Evolutionary conservation across 2,329 filamentous ascomycete genomes (phyloP).

Genomic region (Ascochyta koolunga): DNA sequence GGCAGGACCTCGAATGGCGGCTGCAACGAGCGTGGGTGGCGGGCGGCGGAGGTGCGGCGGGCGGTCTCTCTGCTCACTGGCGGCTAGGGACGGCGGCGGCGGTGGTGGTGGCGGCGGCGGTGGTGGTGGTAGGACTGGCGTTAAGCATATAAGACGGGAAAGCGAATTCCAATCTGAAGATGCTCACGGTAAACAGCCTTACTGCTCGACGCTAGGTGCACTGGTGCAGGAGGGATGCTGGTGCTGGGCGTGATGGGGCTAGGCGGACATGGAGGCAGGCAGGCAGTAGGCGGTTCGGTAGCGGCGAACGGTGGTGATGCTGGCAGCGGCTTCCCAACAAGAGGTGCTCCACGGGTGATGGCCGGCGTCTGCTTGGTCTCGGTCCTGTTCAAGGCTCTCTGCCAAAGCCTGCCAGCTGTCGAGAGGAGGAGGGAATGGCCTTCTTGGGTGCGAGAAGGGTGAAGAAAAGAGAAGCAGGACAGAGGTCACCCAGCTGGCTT

Average conservation of each 20-base stretch:
- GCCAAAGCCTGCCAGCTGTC: constrained; percentile 18
- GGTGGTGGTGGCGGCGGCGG: constrained; percentile 15
- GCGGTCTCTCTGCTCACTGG: constrained; percentile 25
- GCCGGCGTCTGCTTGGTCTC: constrained; percentile 8
- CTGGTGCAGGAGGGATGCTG: constrained; percentile 11
- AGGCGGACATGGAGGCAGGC: constrained; percentile 27
- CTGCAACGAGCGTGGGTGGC: constrained; percentile 32
- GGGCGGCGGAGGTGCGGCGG: constrained; percentile 17
- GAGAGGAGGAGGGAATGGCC: constrained; percentile 30
- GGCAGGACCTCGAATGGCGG: constrained; percentile 13
- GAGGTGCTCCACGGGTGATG: constrained; percentile 30
- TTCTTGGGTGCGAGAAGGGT: constrained; percentile 51
- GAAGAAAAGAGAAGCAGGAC: constrained; percentile 35
- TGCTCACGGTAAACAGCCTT: constrained; percentile 39
- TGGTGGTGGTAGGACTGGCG: constrained; percentile 18
- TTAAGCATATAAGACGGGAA: constrained; percentile 50
- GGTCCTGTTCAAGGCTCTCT: constrained; percentile 24
- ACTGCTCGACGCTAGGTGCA: constrained; percentile 14
- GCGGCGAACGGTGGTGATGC: constrained; percentile 18
- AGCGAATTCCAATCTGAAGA: constrained; percentile 50
- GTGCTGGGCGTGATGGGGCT: constrained; percentile 24
- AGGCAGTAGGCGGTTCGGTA: constrained; percentile 24
- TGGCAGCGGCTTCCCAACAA: constrained; percentile 27
- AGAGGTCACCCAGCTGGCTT: constrained; percentile 43
- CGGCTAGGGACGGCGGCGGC: constrained; percentile 24